A percentile compares a stretch with the other conserved stretches of the same genome.
Conservation (phyloP, 176 grass and related monocot genomes). For the Coix lacrymajobi region DNA sequence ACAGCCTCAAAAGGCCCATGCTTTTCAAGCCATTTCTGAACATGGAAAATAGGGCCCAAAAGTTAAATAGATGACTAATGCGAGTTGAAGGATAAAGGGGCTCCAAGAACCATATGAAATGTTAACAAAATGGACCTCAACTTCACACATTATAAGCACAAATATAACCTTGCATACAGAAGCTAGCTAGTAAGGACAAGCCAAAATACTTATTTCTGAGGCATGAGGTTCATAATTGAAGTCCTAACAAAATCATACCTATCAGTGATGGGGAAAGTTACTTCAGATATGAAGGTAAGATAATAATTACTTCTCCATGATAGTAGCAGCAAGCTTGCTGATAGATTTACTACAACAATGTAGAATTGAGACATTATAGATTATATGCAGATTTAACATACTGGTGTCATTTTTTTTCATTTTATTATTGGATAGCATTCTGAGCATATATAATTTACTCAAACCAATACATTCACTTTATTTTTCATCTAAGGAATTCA, state of each 20-base stretch:
- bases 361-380: neutral
- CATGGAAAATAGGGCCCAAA: neutral
- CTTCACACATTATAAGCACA: neutral
- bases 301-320: neutral
- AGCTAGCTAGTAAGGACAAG: neutral
- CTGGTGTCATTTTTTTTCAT: neutral
- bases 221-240: neutral
- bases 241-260: neutral
- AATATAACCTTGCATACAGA: neutral
- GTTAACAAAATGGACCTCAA: neutral
- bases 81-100: neutral
- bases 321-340: neutral
- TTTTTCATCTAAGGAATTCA: neutral
- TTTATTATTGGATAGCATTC: neutral
- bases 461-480: neutral
- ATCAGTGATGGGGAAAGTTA: neutral
- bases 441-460: neutral
- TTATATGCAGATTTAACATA: neutral
- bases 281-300: neutral
- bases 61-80: neutral
- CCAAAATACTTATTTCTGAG: neutral
- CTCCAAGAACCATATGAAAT: neutral
- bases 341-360: neutral
- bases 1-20: slow-evolving; percentile 63
- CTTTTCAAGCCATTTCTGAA: slow-evolving; percentile 60